A percentile compares a stretch with the other conserved stretches of the same genome.
Evolutionary conservation across 2,329 filamentous ascomycete genomes (phyloP).

Genomic region (Botrytis byssoidea): DNA sequence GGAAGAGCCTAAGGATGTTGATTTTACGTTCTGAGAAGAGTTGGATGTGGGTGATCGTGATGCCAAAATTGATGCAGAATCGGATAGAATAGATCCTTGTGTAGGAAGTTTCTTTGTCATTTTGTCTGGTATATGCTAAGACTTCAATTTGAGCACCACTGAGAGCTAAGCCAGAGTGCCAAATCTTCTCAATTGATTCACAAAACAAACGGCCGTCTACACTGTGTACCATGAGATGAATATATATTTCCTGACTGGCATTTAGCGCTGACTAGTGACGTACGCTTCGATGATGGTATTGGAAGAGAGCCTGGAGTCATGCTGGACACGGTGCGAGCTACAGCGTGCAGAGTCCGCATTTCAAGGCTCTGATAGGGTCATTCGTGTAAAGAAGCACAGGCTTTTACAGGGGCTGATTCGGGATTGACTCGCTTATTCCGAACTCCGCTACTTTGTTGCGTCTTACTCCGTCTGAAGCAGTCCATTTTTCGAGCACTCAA

Average conservation of each 20-base stretch:
- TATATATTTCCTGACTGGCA: neutral
- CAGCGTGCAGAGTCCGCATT: neutral
- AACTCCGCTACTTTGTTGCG: neutral
- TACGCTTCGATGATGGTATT: neutral
- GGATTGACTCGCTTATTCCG: neutral
- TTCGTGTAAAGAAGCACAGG: neutral
- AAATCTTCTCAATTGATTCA: neutral
- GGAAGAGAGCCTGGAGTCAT: neutral
- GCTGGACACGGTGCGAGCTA: neutral
- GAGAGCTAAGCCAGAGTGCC: neutral
- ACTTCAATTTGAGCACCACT: neutral
- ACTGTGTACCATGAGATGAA: neutral
- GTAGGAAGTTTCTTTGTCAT: neutral
- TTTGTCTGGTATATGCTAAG: neutral
- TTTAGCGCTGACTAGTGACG: neutral
- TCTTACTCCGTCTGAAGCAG: neutral
- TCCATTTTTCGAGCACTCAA: neutral
- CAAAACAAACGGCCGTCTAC: neutral
- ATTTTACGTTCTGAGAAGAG: too few species aligned
- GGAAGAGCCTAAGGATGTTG: neutral
- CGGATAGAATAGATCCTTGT: too few species aligned
- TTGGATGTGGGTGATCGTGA: neutral
- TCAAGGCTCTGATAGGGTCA: neutral
- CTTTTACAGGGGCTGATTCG: neutral
- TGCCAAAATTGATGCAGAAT: neutral